A percentile compares a stretch with the other conserved stretches of the same genome.
phyloP scores from a whole-genome alignment of 2,329 filamentous ascomycete genomes.

The Colletotrichum ledebouriae region DNA sequence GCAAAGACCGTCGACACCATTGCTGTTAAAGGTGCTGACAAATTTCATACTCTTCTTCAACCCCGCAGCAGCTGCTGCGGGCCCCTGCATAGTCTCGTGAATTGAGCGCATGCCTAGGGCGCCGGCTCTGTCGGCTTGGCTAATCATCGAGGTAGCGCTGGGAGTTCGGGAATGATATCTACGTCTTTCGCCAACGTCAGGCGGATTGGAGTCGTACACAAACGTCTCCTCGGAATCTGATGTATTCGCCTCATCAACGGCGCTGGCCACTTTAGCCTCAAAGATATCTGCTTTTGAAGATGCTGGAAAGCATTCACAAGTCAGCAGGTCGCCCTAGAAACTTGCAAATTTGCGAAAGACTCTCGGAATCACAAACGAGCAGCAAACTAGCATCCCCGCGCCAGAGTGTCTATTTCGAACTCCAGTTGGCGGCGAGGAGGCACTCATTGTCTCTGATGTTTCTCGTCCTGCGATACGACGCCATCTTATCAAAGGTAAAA shows the following conservation, averaged over 20 bases:
- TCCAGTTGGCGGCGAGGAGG: too few species aligned
- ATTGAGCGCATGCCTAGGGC: slow-evolving; percentile 70
- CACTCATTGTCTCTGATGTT: too few species aligned
- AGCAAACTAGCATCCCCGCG: slow-evolving; percentile 27
- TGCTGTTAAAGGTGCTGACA: slow-evolving; percentile 80
- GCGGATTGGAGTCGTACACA: slow-evolving; percentile 98
- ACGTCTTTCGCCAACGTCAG: slow-evolving; percentile 72
- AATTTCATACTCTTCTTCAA: slow-evolving; percentile 98
- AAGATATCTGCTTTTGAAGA: slow-evolving; percentile 98
- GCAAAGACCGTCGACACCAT: slow-evolving; percentile 63
- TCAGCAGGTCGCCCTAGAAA: slow-evolving; percentile 45
- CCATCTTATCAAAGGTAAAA: slow-evolving; percentile 29
- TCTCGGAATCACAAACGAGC: slow-evolving; percentile 41
- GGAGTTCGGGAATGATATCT: slow-evolving; percentile 95
- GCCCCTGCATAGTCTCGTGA: slow-evolving; percentile 54
- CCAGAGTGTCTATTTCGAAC: too few species aligned
- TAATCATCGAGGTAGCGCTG: slow-evolving; percentile 87
- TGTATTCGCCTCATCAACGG: slow-evolving; percentile 94
- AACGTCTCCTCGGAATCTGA: slow-evolving; percentile 99
- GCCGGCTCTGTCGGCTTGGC: slow-evolving; percentile 72
- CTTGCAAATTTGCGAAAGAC: background rate
- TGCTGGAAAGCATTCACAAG: slow-evolving; percentile 68
- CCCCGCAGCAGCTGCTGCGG: slow-evolving; percentile 60
- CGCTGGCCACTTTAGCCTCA: slow-evolving; percentile 95
- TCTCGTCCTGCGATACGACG: background rate